Percentiles rank a stretch among this genome's conserved stretches.
Conservation (phyloP, 2,329 filamentous ascomycete genomes). For the Beauveria australis region DNA sequence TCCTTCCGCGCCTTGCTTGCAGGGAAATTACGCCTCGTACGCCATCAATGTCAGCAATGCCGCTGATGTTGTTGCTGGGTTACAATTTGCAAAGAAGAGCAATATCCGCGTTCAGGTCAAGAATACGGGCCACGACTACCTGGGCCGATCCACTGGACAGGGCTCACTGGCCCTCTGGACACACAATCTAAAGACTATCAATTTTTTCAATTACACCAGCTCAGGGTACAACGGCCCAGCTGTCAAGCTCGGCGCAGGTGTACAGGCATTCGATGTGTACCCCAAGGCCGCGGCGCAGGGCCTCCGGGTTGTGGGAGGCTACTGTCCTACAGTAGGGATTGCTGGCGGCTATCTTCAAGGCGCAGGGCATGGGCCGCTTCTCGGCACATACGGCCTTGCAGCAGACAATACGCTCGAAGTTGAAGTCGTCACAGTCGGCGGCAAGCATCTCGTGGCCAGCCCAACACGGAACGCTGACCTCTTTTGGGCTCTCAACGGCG, state of each 20-base stretch:
- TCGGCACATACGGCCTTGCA: slow-evolving; percentile 46
- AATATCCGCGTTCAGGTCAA: slow-evolving; percentile 29
- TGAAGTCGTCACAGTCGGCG: slow-evolving; percentile 46
- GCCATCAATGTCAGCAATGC: slow-evolving; percentile 25
- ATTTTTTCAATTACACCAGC: slow-evolving; percentile 25
- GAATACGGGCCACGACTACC: slow-evolving; percentile 25
- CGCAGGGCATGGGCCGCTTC: slow-evolving; percentile 49
- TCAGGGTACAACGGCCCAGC: slow-evolving; percentile 39
- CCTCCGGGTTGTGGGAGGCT: slow-evolving; percentile 43
- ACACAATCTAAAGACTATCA: slow-evolving; percentile 31
- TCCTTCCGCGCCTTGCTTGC: slow-evolving; percentile 28
- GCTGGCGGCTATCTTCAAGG: slow-evolving; percentile 54
- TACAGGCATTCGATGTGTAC: slow-evolving; percentile 39
- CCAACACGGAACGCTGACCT: slow-evolving; percentile 43
- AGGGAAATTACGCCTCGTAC: slow-evolving; percentile 36
- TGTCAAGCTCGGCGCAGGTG: slow-evolving; percentile 46
- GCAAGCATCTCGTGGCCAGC: slow-evolving; percentile 39
- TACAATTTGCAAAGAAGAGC: slow-evolving; percentile 30
- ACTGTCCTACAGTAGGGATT: slow-evolving; percentile 47
- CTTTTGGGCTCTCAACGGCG: slow-evolving; percentile 56
- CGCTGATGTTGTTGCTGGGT: slow-evolving; percentile 23
- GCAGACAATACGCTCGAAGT: slow-evolving; percentile 51
- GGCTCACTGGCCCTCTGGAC: slow-evolving; percentile 32
- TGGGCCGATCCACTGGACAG: slow-evolving; percentile 29
- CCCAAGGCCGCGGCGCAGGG: slow-evolving; percentile 35